Conservation (phyloP, 2,329 filamentous ascomycete species). For the Xylaria sp. region DNA sequence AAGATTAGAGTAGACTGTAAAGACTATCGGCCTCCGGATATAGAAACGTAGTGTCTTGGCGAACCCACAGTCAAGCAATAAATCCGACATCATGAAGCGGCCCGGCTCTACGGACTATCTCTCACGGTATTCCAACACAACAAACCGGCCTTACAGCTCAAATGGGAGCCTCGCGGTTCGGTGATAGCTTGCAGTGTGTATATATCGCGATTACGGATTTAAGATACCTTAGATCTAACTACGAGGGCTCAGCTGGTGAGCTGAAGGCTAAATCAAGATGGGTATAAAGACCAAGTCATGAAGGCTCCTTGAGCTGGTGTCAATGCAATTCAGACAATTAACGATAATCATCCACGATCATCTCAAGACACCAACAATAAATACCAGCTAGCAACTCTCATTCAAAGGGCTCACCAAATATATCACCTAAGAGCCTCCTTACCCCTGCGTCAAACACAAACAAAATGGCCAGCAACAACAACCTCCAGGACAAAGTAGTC, state of each 20-base stretch:
- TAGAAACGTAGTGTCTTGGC: not conserved
- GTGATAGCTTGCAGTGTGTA: not conserved
- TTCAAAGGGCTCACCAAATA: not conserved
- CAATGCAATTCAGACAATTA: too few species aligned
- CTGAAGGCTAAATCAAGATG: not conserved
- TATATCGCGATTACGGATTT: not conserved
- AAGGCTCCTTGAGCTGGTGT: not conserved
- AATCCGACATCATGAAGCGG: not conserved
- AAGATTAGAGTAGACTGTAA: not conserved
- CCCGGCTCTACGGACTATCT: not conserved
- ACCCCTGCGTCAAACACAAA: not conserved
- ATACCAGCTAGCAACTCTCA: not conserved
- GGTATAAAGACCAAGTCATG: not conserved
- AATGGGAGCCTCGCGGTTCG: not conserved
- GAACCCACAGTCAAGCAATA: not conserved
- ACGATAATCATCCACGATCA: not conserved
- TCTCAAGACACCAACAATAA: not conserved
- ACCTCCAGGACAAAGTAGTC: conserved; percentile 50
- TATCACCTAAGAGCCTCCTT: not conserved
- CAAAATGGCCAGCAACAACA: conserved; percentile 22
- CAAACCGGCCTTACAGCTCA: not conserved
- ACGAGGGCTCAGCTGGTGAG: not conserved
- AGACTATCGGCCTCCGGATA: not conserved
- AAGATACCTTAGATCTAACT: not conserved
- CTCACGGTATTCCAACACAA: not conserved